These are phyloP conservation scores for Bromus sterilis DNA, from an alignment of 176 grass and related monocot species.

Conservation along the genomic window DNA sequence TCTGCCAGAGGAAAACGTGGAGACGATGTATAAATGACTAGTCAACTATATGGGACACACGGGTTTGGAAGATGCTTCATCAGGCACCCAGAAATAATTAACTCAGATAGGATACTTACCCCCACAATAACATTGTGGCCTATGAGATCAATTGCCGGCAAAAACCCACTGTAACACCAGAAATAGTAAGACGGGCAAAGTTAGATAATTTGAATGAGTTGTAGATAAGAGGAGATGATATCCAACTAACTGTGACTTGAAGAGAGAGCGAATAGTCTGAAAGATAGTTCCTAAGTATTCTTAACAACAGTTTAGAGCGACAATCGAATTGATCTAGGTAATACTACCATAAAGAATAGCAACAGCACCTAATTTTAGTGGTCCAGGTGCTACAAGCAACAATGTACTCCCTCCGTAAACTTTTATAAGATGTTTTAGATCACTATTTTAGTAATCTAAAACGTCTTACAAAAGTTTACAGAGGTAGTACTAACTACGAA, in stretches of 20 bases:
- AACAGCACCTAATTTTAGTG: background rate
- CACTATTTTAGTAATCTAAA: too few relatives aligned
- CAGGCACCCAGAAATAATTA: background rate
- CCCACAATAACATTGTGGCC: slow-evolving; percentile 60
- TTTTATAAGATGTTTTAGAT: too few relatives aligned
- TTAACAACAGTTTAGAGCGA: background rate
- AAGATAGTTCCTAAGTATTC: background rate
- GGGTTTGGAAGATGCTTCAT: background rate
- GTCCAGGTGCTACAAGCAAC: background rate
- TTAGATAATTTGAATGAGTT: background rate
- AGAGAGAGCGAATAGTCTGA: background rate
- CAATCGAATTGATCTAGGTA: background rate
- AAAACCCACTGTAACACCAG: slow-evolving; percentile 69
- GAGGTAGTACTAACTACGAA: too few relatives aligned
- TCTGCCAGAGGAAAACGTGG: slow-evolving; percentile 35
- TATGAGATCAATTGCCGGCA: slow-evolving; percentile 82
- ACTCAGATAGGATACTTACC: slow-evolving; percentile 37
- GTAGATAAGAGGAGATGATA: background rate
- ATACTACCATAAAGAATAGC: background rate
- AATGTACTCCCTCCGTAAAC: too few relatives aligned
- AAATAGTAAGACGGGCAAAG: background rate
- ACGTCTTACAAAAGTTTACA: too few relatives aligned
- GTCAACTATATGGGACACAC: background rate
- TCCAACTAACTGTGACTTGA: background rate
- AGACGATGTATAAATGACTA: background rate